These are phyloP conservation scores for Ceratocystis smalleyi DNA, from an alignment of 2,329 filamentous ascomycete species.

Conservation along the genomic window DNA sequence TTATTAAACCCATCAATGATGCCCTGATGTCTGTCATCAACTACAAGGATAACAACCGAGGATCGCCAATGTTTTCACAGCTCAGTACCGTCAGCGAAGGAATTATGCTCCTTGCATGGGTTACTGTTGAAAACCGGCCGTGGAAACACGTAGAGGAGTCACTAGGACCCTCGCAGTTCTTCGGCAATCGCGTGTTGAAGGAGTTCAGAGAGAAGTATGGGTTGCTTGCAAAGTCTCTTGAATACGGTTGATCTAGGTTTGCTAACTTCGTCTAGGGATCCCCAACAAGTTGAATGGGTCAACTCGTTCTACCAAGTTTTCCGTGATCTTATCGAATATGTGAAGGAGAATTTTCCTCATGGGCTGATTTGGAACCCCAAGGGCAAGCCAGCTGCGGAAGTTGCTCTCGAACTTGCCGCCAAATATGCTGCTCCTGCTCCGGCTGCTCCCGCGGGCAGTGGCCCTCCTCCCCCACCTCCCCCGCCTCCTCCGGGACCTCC, in stretches of 20 bases:
- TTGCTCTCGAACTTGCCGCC: constrained; percentile 39
- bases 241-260: not conserved
- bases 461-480: constrained; percentile 36
- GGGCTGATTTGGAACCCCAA: constrained; percentile 79
- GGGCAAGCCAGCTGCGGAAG: constrained; percentile 56
- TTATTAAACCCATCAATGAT: constrained; percentile 76
- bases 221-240: too few species aligned
- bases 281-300: constrained; percentile 72
- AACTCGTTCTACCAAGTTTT: constrained; percentile 87
- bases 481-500: constrained; percentile 58
- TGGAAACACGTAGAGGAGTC: constrained; percentile 74
- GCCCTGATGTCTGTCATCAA: constrained; percentile 64
- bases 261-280: constrained; percentile 42
- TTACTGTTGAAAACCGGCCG: constrained; percentile 68
- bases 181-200: constrained; percentile 84
- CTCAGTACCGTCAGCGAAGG: constrained; percentile 79
- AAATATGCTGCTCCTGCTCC: constrained; percentile 30
- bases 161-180: constrained; percentile 75
- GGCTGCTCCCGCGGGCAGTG: constrained; percentile 19
- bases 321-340: constrained; percentile 65
- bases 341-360: constrained; percentile 64
- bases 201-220: constrained; percentile 59
- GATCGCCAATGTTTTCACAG: constrained; percentile 60
- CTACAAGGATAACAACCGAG: constrained; percentile 67
- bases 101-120: constrained; percentile 80